phyloP scores from a whole-genome alignment of 176 grass and related monocot genomes.

The Musa beccarii region DNA sequence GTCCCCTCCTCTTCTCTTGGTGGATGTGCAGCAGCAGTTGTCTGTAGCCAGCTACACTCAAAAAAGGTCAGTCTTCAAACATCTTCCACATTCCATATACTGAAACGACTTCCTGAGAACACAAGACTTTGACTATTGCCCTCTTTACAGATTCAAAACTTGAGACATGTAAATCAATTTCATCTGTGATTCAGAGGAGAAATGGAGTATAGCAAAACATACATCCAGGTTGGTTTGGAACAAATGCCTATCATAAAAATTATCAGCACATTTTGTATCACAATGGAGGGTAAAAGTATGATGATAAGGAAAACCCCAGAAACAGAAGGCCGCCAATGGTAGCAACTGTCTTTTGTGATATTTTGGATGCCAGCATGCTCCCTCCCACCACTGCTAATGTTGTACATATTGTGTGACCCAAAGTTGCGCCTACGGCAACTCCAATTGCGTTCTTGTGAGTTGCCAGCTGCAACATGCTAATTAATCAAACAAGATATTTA shows the following conservation, averaged over 20 bases:
- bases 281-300: slow-evolving; percentile 93
- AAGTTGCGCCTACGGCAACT: slow-evolving; percentile 62
- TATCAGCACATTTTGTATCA: slow-evolving; percentile 28
- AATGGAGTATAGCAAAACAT: too few relatives aligned
- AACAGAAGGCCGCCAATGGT: slow-evolving; percentile 82
- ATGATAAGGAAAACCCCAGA: slow-evolving; percentile 84
- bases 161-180: not conserved
- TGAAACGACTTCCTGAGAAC: not conserved
- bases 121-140: not conserved
- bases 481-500: not conserved
- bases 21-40: not conserved
- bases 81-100: not conserved
- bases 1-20: too few relatives aligned
- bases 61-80: not conserved
- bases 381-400: slow-evolving; percentile 81
- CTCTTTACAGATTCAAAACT: slow-evolving; percentile 1
- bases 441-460: slow-evolving; percentile 90
- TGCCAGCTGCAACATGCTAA: slow-evolving; percentile 47
- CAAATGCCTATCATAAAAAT: not conserved
- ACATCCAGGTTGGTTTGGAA: not conserved
- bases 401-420: slow-evolving; percentile 91
- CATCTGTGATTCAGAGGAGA: too few relatives aligned
- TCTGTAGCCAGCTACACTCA: not conserved
- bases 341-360: slow-evolving; percentile 72
- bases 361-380: slow-evolving; percentile 93